phyloP scores from a whole-genome alignment of 1,284 basidiomycete species.

The Leccinum griseonigrum region DNA sequence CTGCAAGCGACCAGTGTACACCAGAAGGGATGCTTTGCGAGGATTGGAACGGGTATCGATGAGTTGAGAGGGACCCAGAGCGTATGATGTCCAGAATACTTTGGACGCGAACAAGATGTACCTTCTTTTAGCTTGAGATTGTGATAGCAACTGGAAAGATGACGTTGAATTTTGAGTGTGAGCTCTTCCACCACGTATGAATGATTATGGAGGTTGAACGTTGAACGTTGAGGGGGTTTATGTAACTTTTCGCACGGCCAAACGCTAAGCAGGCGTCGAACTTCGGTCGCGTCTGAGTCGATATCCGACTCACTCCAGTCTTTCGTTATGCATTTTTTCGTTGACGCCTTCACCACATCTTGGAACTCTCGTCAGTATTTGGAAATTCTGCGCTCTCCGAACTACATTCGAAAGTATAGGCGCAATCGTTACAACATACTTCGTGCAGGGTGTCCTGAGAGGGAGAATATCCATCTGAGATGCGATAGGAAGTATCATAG shows the following conservation, averaged over 20 bases:
- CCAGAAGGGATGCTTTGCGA: not conserved
- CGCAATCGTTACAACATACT: slow-evolving; percentile 2
- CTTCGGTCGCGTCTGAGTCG: not conserved
- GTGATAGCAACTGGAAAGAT: slow-evolving; percentile 15
- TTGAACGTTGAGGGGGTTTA: too few relatives aligned
- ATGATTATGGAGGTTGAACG: not conserved
- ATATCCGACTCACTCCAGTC: not conserved
- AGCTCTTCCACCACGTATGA: slow-evolving; percentile 6
- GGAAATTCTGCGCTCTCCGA: slow-evolving; percentile 6
- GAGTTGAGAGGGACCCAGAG: not conserved
- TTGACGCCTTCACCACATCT: not conserved
- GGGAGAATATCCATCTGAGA: slow-evolving; percentile 14
- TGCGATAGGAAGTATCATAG: slow-evolving; percentile 6
- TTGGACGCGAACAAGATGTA: slow-evolving; percentile 18
- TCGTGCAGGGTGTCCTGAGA: not conserved
- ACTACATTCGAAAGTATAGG: slow-evolving; percentile 12
- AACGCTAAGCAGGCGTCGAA: not conserved
- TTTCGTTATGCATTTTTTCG: slow-evolving; percentile 3
- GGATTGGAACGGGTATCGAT: slow-evolving; percentile 15
- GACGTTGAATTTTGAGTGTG: not conserved
- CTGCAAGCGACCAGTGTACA: not conserved
- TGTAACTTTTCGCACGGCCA: slow-evolving; percentile 14
- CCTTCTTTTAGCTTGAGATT: slow-evolving; percentile 10
- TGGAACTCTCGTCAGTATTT: not conserved
- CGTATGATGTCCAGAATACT: slow-evolving; percentile 1